These are phyloP conservation scores for Phytophthora sp. DNA, from an alignment of 352 stramenopile species.

Conservation along the genomic window DNA sequence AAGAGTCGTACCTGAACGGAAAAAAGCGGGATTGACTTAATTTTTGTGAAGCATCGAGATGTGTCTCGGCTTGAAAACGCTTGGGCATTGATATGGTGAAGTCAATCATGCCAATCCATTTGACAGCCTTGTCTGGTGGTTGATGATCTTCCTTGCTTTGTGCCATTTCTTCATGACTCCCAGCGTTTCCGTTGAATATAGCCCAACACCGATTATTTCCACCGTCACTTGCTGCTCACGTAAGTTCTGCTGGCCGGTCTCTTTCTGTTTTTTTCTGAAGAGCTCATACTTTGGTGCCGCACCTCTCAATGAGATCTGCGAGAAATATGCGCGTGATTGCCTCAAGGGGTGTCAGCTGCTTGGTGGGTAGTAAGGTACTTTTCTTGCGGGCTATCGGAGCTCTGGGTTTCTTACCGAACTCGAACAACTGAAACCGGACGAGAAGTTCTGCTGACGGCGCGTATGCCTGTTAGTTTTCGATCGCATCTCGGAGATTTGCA, in stretches of 20 bases:
- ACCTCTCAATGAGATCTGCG: background rate
- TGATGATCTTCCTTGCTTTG: background rate
- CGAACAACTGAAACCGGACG: no score
- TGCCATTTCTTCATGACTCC: constrained; percentile 10
- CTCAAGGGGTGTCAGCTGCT: no score
- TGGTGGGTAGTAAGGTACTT: no score
- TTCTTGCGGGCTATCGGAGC: no score
- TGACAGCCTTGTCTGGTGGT: background rate
- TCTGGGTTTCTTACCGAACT: no score
- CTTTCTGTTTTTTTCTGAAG: background rate
- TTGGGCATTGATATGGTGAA: background rate
- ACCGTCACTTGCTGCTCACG: background rate
- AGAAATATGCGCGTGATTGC: no score
- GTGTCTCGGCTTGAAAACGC: background rate
- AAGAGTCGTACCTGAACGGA: background rate
- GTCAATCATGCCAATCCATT: constrained; percentile 1
- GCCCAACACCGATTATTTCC: constrained; percentile 3
- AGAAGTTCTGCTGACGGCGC: no score
- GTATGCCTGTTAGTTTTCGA: no score
- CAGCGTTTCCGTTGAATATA: constrained; percentile 1
- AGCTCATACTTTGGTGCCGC: background rate
- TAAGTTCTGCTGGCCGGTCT: background rate
- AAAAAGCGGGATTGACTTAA: background rate
- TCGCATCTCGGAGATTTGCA: no score
- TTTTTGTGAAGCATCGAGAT: background rate